Conservation (phyloP, 2,329 filamentous ascomycete genomes). For the Aspergillus niger region DNA sequence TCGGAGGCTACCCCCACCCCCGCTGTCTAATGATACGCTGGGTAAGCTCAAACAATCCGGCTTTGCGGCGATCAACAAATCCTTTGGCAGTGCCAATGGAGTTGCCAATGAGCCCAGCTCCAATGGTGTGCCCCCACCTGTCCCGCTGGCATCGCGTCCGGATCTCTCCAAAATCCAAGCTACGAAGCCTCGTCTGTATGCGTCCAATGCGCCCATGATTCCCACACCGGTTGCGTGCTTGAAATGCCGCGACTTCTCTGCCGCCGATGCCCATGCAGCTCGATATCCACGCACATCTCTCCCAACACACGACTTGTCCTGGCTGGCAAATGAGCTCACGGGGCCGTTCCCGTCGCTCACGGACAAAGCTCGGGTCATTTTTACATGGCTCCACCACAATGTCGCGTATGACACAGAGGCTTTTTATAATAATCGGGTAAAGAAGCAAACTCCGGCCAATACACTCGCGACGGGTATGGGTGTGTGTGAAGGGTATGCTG, state of each 20-base stretch:
- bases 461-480: slow-evolving; percentile 77
- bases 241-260: slow-evolving; percentile 84
- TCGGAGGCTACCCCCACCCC: slow-evolving; percentile 39
- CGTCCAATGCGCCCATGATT: slow-evolving; percentile 21
- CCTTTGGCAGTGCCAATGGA: slow-evolving; percentile 19
- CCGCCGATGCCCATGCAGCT: slow-evolving; percentile 74
- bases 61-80: slow-evolving; percentile 50
- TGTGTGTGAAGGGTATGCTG: slow-evolving; percentile 90
- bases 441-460: slow-evolving; percentile 67
- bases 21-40: slow-evolving; percentile 36
- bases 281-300: slow-evolving; percentile 73
- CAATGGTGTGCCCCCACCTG: slow-evolving; percentile 46
- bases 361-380: slow-evolving; percentile 90
- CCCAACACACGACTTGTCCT: slow-evolving; percentile 67
- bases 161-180: slow-evolving; percentile 59
- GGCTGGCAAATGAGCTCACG: slow-evolving; percentile 77
- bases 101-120: slow-evolving; percentile 18
- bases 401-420: slow-evolving; percentile 78
- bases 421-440: slow-evolving; percentile 73
- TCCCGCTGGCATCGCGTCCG: slow-evolving; percentile 59
- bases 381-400: slow-evolving; percentile 95
- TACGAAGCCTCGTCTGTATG: slow-evolving; percentile 49
- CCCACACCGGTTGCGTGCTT: slow-evolving; percentile 59
- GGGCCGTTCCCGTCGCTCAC: slow-evolving; percentile 76
- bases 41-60: slow-evolving; percentile 48